Conservation (phyloP, 108 stramenopile species). For the Fistulifera pelliculosa region DNA sequence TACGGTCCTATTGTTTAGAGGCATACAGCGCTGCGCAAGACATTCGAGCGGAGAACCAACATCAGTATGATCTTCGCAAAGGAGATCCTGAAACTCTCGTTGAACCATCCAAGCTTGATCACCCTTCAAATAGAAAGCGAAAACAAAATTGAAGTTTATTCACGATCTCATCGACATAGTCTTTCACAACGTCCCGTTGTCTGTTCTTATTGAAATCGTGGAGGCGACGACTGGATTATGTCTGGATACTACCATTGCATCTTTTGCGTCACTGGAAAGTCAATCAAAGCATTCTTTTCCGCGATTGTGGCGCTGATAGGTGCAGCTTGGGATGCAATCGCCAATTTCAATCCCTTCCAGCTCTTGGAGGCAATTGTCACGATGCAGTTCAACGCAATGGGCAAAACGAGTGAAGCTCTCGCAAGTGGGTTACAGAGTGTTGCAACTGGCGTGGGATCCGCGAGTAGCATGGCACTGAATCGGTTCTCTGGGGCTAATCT, state of each 20-base stretch:
- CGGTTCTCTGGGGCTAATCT: slow-evolving; percentile 25
- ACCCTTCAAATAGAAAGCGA: slow-evolving; percentile 7
- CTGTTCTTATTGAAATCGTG: slow-evolving; percentile 47
- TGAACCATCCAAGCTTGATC: slow-evolving; percentile 17
- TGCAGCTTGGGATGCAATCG: slow-evolving; percentile 27
- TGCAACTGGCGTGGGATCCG: slow-evolving; percentile 79
- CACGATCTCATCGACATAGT: slow-evolving; percentile 28
- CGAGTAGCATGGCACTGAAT: slow-evolving; percentile 49
- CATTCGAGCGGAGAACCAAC: slow-evolving; percentile 20
- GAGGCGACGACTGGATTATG: slow-evolving; percentile 36
- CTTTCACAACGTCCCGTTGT: slow-evolving; percentile 50
- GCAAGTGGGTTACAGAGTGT: slow-evolving; percentile 78
- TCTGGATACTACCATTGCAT: slow-evolving; percentile 44
- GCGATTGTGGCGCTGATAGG: slow-evolving; percentile 17
- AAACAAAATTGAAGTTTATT: slow-evolving; percentile 18
- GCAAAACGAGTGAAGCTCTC: slow-evolving; percentile 63
- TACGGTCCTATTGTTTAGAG: slow-evolving; percentile 65
- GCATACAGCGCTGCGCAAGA: slow-evolving; percentile 53
- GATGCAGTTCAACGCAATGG: slow-evolving; percentile 59
- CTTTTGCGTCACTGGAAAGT: slow-evolving; percentile 26
- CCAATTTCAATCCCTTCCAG: slow-evolving; percentile 48
- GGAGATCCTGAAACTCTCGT: slow-evolving; percentile 22
- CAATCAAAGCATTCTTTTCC: slow-evolving; percentile 20
- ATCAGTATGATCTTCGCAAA: slow-evolving; percentile 4
- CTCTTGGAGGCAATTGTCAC: slow-evolving; percentile 44